Base-by-base conservation (phyloP, 495 filamentous ascomycete genomes). In the Talaromyces adpressus region DNA sequence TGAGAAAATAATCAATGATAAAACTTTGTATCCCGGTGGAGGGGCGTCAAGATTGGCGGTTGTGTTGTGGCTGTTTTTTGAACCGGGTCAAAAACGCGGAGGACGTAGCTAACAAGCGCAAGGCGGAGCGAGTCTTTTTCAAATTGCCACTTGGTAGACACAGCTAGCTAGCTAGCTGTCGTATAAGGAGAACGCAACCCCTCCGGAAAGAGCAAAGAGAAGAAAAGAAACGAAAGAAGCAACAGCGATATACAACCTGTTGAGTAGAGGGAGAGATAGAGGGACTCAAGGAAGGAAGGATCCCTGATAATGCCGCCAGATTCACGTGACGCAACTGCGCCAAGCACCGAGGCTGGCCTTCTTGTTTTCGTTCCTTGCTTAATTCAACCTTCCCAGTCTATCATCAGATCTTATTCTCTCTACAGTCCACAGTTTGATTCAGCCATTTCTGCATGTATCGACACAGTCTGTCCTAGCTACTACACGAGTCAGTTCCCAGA, bases 311-410 rank as follows among this genome's bases (percentile, higher is more conserved):
- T 49, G 52, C 52, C 52, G 52, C 56, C 30, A 11, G 56, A 18
- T 58, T 36, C 56, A 58, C 56, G 56, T 58, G 56, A 58, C 56
- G 56, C 56, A 30, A 36, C 25, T 16, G 56, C 56, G 16, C 27
- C 56, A 36, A 30, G 53, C 53, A 57, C 53, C 53, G 25, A 4
- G 18, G 23, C 56, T 58, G 30, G 27, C 56, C 22, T 14, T n/a
- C n/a, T 23, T 20, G 3, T 53, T 1, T 16, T 14, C 51, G 27
- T 41, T 41, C 36, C 36, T 16, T 41, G 36, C 36, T 41, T 41
- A 6, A 41, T 41, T 41, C 11, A 36, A 36, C 32, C 32, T 6
- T 16, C 36, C 4, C 11, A 9, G 27, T 3, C 14, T 14, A 41
- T 41, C 11, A 39, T 39, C 36, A 11, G 9, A 39, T 39, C 12